Evolutionary conservation across 2,329 filamentous ascomycete species (phyloP).

Genomic region (Fusarium albosuccineum): DNA sequence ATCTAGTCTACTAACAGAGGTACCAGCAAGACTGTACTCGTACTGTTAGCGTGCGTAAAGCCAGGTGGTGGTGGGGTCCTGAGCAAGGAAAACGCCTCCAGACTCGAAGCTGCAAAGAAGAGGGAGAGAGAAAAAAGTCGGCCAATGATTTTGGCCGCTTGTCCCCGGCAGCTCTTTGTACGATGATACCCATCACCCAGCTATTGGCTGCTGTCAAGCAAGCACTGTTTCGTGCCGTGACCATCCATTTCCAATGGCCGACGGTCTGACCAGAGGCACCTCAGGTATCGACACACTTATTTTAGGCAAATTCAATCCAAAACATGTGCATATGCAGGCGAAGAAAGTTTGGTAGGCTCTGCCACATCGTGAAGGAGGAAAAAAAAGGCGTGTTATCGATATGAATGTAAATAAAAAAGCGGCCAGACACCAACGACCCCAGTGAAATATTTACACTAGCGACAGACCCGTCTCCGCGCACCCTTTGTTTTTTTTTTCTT

Average conservation of each 20-base stretch:
- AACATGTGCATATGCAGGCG: too few species aligned
- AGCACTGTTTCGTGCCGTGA: background rate
- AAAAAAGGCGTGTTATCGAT: conserved; percentile 10
- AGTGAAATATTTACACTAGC: conserved; percentile 33
- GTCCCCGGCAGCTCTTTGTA: conserved; percentile 15
- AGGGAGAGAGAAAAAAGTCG: background rate
- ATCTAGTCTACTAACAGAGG: background rate
- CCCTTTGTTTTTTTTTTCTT: conserved; percentile 40
- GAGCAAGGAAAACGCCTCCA: conserved; percentile 4
- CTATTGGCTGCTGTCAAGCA: conserved; percentile 2
- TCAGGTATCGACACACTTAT: too few species aligned
- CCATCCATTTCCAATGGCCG: background rate
- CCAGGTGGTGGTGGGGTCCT: background rate
- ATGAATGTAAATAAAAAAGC: conserved; percentile 8
- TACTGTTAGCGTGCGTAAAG: background rate
- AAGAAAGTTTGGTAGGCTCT: too few species aligned
- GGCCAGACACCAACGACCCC: conserved; percentile 10
- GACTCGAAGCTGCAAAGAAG: background rate
- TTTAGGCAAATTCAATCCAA: too few species aligned
- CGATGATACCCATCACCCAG: background rate
- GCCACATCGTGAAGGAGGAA: background rate
- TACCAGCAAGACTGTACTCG: background rate
- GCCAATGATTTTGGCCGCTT: conserved; percentile 8
- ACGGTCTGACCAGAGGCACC: background rate
- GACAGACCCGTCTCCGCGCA: conserved; percentile 30